phyloP scores from a whole-genome alignment of 2,329 filamentous ascomycete species.

The Apiospora rasikravindrae region DNA sequence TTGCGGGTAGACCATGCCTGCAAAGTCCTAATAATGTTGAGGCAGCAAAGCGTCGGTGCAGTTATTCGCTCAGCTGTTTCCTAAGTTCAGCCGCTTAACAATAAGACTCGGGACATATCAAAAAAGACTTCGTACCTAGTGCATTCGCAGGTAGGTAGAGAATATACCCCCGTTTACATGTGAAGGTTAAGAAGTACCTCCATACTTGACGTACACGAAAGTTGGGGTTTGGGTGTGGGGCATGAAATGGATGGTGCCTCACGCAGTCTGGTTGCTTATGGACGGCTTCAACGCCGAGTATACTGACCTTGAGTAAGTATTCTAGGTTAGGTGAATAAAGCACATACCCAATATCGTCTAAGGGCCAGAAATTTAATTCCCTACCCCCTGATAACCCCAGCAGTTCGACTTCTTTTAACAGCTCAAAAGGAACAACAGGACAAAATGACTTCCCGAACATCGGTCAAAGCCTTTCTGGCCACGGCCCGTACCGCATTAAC shows the following conservation, averaged over 20 bases:
- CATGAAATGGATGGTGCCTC: not conserved
- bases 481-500: constrained; percentile 54
- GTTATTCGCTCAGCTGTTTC: not conserved
- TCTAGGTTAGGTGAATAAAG: too few relatives aligned
- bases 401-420: not conserved
- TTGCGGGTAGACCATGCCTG: not conserved
- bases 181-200: not conserved
- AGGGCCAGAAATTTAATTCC: not conserved
- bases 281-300: not conserved
- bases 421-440: not conserved
- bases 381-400: not conserved
- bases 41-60: not conserved
- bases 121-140: not conserved
- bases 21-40: not conserved
- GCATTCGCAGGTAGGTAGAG: too few relatives aligned
- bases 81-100: not conserved
- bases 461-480: constrained; percentile 57
- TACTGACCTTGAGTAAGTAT: not conserved
- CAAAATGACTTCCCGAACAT: constrained; percentile 34
- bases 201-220: too few relatives aligned
- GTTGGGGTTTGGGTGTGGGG: not conserved
- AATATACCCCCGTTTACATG: not conserved
- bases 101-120: not conserved
- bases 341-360: not conserved
- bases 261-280: not conserved